A percentile compares a stretch with the other conserved stretches of the same genome.
These are phyloP conservation scores for Aspergillus carlsbadensis DNA, from an alignment of 495 filamentous ascomycete species.

Conservation along the genomic window DNA sequence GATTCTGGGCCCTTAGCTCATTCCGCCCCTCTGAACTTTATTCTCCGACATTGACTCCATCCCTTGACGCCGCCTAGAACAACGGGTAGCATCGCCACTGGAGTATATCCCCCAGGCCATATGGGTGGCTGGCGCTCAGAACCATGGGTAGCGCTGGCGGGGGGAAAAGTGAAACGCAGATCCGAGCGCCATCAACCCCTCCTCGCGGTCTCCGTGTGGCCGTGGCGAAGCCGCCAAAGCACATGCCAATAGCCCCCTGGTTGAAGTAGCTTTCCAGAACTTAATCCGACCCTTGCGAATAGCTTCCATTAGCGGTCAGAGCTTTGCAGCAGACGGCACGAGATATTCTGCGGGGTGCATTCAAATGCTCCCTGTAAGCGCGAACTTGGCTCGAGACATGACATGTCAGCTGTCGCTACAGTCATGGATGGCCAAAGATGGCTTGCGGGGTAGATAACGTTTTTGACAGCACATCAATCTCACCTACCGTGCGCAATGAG, in stretches of 20 bases:
- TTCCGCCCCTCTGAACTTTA: background rate
- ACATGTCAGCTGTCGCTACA: background rate
- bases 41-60: background rate
- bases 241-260: background rate
- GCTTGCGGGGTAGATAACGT: conserved; percentile 5
- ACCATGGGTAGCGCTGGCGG: conserved; percentile 2
- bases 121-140: background rate
- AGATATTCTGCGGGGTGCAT: conserved; percentile 1
- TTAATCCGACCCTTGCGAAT: background rate
- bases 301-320: background rate
- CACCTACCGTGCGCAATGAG: background rate
- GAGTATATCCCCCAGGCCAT: background rate
- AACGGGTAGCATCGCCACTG: background rate
- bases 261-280: background rate
- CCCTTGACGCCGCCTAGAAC: conserved; percentile 5
- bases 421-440: background rate
- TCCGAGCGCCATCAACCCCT: conserved; percentile 16
- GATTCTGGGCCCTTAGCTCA: background rate
- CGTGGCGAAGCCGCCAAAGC: conserved; percentile 2
- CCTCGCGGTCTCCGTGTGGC: background rate
- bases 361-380: background rate
- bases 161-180: conserved; percentile 10
- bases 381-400: background rate
- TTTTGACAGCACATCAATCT: background rate
- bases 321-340: background rate